Conservation (phyloP, 1,284 basidiomycete genomes). For the Pyrrhoderma lamaoense region DNA sequence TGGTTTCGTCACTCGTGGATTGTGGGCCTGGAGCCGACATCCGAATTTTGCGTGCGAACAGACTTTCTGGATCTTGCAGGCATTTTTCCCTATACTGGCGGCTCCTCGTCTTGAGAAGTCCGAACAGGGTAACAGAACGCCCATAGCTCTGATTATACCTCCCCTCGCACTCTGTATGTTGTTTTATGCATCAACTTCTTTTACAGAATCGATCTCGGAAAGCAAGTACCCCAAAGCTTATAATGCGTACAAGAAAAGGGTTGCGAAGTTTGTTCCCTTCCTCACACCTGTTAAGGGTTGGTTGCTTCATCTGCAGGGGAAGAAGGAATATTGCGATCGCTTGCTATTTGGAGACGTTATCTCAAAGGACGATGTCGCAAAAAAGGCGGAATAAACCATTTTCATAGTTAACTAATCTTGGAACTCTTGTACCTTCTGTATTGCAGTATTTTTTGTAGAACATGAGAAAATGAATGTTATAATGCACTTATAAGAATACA, state of each 20-base stretch:
- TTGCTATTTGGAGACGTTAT: constrained; percentile 35
- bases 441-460: too few species aligned
- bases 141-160: constrained; percentile 37
- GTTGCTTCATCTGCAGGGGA: constrained; percentile 30
- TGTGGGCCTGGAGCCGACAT: constrained; percentile 85
- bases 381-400: constrained; percentile 7
- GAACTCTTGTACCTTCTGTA: too few species aligned
- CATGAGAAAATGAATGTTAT: too few species aligned
- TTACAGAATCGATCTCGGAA: constrained; percentile 74
- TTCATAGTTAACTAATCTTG: too few species aligned
- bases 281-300: constrained; percentile 40
- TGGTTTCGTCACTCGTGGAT: constrained; percentile 79
- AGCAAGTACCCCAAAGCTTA: constrained; percentile 75
- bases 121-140: constrained; percentile 25
- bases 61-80: constrained; percentile 74
- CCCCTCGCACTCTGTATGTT: constrained; percentile 54
- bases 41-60: constrained; percentile 92
- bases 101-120: constrained; percentile 28
- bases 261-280: constrained; percentile 74
- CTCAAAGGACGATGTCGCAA: neutral
- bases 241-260: constrained; percentile 63
- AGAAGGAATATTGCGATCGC: constrained; percentile 31
- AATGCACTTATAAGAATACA: too few species aligned
- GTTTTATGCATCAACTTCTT: constrained; percentile 67
- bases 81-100: constrained; percentile 56